Percentiles rank a stretch among this genome's conserved stretches.
Evolutionary conservation across 2,329 filamentous ascomycete species (phyloP).

Genomic region (Microdochium trichocladiopsis): DNA sequence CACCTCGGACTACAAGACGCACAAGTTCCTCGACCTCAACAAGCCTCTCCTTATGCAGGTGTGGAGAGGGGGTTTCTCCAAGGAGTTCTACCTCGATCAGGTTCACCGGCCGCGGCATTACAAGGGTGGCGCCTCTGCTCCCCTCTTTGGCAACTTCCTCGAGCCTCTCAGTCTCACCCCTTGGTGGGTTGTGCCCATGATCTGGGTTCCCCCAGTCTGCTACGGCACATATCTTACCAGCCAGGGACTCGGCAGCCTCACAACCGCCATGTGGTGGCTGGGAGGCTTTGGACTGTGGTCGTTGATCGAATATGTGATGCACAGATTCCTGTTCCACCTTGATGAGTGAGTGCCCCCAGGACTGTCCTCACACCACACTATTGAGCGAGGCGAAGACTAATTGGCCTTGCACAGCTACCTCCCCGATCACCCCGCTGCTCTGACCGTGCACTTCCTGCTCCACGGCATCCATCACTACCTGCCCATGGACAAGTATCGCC

Average conservation of each 20-base stretch:
- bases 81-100: slow-evolving; percentile 95
- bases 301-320: slow-evolving; percentile 80
- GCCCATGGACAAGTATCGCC: slow-evolving; percentile 96
- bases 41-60: slow-evolving; percentile 81
- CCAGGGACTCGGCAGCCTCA: slow-evolving; percentile 47
- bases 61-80: slow-evolving; percentile 80
- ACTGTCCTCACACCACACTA: too few species aligned
- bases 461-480: slow-evolving; percentile 98
- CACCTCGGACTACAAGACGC: slow-evolving; percentile 68
- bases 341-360: slow-evolving; percentile 60
- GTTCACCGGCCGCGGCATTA: slow-evolving; percentile 95
- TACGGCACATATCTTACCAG: slow-evolving; percentile 66
- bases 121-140: slow-evolving; percentile 85
- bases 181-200: slow-evolving; percentile 80
- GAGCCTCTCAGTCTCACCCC: slow-evolving; percentile 93
- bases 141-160: slow-evolving; percentile 95
- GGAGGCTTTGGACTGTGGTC: slow-evolving; percentile 78
- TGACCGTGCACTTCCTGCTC: slow-evolving; percentile 86
- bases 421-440: slow-evolving; percentile 80
- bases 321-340: slow-evolving; percentile 89
- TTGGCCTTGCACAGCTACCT: slow-evolving; percentile 53
- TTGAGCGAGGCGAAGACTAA: slow-evolving; percentile 22
- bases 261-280: slow-evolving; percentile 55
- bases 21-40: slow-evolving; percentile 91
- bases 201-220: slow-evolving; percentile 77